Evolutionary conservation across 129 eudicot species (phyloP).

Genomic region (Centrapalus pauciflorus): DNA sequence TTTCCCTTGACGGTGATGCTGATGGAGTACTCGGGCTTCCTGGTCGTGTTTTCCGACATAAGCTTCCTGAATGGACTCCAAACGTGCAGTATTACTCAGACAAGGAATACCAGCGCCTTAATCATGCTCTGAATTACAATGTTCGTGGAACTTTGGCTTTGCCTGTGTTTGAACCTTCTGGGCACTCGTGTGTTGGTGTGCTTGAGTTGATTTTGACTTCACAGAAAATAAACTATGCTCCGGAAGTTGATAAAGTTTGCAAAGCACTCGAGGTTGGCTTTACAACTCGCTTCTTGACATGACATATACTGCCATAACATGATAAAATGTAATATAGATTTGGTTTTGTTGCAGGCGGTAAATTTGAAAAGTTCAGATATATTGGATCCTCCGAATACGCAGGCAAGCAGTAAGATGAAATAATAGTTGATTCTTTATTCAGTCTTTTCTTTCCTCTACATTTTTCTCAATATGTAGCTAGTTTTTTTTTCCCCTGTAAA

Average conservation of each 20-base stretch:
- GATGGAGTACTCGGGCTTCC: conserved; percentile 84
- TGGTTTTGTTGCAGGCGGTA: conserved; percentile 82
- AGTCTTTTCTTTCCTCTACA: neutral
- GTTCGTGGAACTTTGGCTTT: conserved; percentile 87
- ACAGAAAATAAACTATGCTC: conserved; percentile 91
- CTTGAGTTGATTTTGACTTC: conserved; percentile 90
- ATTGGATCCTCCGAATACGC: conserved; percentile 77
- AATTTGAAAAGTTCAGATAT: conserved; percentile 91
- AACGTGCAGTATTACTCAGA: conserved; percentile 93
- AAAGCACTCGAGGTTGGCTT: conserved; percentile 96
- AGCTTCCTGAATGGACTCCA: conserved; percentile 97
- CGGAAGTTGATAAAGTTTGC: conserved; percentile 99
- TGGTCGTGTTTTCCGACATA: conserved; percentile 77
- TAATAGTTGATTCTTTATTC: conserved; percentile 9
- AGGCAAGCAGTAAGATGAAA: conserved; percentile 51
- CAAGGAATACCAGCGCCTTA: conserved; percentile 73
- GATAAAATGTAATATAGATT: conserved; percentile 30
- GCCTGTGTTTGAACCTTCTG: conserved; percentile 93
- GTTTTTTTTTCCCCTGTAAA: conserved; percentile 27
- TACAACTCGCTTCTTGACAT: neutral
- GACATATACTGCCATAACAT: too few species aligned
- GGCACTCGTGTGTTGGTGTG: conserved; percentile 90
- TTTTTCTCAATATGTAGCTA: conserved; percentile 20
- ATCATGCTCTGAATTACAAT: conserved; percentile 77
- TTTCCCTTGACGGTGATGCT: conserved; percentile 63